Percentiles rank a stretch among this genome's conserved stretches.
These are phyloP conservation scores for Rhizopus sp. DNA, from an alignment of 371 early-diverging fungal genomes.

Conservation along the genomic window DNA sequence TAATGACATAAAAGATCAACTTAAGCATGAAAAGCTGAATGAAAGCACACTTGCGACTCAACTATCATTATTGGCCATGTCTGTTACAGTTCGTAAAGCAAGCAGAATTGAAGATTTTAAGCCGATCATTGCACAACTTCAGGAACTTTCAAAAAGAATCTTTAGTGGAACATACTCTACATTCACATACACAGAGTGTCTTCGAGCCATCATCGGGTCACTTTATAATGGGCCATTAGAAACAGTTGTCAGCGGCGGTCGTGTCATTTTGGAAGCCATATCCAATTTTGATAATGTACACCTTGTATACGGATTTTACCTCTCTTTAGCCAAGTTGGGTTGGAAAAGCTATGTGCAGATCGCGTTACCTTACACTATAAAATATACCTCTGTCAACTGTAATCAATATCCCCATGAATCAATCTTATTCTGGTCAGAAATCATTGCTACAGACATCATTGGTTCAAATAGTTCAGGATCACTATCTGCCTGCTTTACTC, in stretches of 20 bases:
- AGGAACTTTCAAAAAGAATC: conserved; percentile 30
- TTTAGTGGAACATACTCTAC: conserved; percentile 22
- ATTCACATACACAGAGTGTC: conserved; percentile 26
- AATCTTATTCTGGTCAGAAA: conserved; percentile 56
- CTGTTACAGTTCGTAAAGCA: conserved; percentile 61
- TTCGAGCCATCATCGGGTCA: conserved; percentile 33
- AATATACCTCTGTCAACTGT: conserved; percentile 50
- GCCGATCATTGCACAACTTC: conserved; percentile 32
- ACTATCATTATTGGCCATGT: conserved; percentile 49
- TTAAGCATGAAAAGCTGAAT: conserved; percentile 24
- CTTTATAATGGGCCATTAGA: conserved; percentile 63
- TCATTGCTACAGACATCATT: conserved; percentile 47
- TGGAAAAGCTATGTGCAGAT: conserved; percentile 73
- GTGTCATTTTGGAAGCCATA: conserved; percentile 59
- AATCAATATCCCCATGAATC: conserved; percentile 42
- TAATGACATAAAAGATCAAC: conserved; percentile 37
- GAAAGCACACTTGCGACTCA: conserved; percentile 42
- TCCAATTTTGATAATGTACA: conserved; percentile 53
- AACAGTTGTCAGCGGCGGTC: conserved; percentile 61
- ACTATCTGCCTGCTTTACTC: conserved; percentile 55
- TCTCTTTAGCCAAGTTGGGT: conserved; percentile 63
- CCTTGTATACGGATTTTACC: conserved; percentile 65
- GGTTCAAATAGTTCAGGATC: conserved; percentile 26
- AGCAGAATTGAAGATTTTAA: conserved; percentile 56
- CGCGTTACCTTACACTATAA: conserved; percentile 67